Base-by-base conservation (phyloP, 2,329 filamentous ascomycete genomes). In the Alternaria sp. region DNA sequence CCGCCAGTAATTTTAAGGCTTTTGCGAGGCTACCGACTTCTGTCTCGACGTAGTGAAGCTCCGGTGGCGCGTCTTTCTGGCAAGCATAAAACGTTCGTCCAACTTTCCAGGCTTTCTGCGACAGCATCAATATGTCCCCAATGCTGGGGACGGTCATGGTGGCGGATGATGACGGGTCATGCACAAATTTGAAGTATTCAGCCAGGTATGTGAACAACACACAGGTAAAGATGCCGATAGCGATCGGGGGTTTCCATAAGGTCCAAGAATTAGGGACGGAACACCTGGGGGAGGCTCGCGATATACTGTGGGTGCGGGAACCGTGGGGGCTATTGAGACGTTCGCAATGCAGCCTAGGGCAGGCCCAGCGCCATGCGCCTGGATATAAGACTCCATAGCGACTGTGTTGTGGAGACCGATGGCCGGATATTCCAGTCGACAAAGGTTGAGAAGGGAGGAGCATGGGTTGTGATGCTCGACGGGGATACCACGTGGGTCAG, bases 111-210 rank as follows among this genome's bases (percentile, higher is more conserved):
- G 81, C 81, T 42, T 78, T 74, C 66, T 83, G 81, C 5, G 80
- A 82, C 16, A 83, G 74, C 76, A 81, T 79, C 41, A 83, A 65
- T 20, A 82, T 80, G 69, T 83, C 81, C 57, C 81, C 81, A 59
- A 77, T 71, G 28, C 63, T 79, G 57, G 74, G 75, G 60, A 75
- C 68, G 52, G 72, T 56, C 75, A 78, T 79, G 26, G 55, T 66
- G 57, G 55, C 39, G 47, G 41, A 39, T 7, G 36, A 24, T 32
- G 43, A 30, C 4, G 52, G 41, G 54, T 52, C 66, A 68, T 70
- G 60, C 49, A 63, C 39, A 18, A 51, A 44, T 11, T 36, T 22
- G 26, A 26, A 49, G 26, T 26, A 51, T 51, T 44, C 34, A 57
- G 41, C 34, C 39, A 43, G 41, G 43, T 44, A 51, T 51, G 48